Evolutionary conservation across 176 grass and related monocot species (phyloP).

Genomic region (Carex kokanica): DNA sequence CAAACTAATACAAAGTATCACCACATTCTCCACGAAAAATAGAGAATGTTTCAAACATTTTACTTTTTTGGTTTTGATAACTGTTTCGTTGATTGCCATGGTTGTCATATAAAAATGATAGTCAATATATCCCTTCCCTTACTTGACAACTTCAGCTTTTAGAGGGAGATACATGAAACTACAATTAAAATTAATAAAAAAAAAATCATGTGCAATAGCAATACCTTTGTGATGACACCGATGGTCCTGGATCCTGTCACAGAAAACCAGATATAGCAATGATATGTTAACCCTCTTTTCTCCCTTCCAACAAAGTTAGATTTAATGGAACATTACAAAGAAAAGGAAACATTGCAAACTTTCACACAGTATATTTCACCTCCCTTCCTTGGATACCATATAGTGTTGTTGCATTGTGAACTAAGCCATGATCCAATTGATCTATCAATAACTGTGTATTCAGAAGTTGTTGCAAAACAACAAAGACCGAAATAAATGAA

Average conservation of each 20-base stretch:
- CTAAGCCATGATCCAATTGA: neutral
- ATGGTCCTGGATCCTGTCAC: constrained; percentile 76
- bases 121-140: neutral
- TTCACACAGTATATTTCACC: neutral
- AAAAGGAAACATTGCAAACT: constrained; percentile 13
- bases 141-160: neutral
- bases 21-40: neutral
- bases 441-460: neutral
- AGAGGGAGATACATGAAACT: neutral
- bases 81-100: neutral
- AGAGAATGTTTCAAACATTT: neutral
- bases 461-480: neutral
- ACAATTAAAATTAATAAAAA: neutral
- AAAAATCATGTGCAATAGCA: neutral
- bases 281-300: neutral
- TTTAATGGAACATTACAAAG: neutral
- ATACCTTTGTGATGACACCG: constrained; percentile 98
- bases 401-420: neutral
- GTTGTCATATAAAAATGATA: neutral
- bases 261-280: constrained; percentile 17
- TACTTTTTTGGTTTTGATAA: neutral
- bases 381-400: neutral
- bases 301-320: neutral
- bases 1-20: neutral
- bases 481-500: neutral